Percentiles rank a stretch among this genome's conserved stretches.
These are phyloP conservation scores for Mrakia hoshinonis DNA, from an alignment of 768 basidiomycete species.

Conservation along the genomic window DNA sequence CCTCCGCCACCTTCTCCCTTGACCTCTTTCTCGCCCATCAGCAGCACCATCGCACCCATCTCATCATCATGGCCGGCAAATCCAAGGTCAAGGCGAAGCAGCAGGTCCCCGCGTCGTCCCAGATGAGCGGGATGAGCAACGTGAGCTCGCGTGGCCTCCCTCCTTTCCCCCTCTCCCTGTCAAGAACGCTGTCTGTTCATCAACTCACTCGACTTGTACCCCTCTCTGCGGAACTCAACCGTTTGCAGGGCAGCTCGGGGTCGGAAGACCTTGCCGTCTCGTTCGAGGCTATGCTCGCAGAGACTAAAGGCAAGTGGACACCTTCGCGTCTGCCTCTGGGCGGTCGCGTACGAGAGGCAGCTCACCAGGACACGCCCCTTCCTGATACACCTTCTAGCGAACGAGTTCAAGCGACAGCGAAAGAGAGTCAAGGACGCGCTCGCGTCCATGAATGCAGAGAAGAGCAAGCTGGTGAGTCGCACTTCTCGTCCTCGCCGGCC, in stretches of 20 bases:
- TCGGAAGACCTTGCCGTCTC: background rate
- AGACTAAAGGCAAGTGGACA: background rate
- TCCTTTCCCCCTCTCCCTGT: background rate
- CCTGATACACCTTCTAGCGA: background rate
- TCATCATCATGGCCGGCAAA: background rate
- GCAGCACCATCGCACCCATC: background rate
- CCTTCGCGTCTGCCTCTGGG: background rate
- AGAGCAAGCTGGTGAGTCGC: background rate
- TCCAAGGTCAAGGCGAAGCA: background rate
- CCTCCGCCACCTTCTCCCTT: too few relatives aligned
- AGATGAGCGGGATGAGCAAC: background rate
- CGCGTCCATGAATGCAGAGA: background rate
- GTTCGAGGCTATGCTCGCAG: constrained; percentile 1
- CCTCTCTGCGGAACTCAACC: background rate
- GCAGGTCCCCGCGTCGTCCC: too few relatives aligned
- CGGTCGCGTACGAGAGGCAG: background rate
- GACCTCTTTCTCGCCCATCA: background rate
- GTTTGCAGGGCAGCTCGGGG: background rate
- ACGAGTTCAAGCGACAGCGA: background rate
- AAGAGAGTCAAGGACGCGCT: constrained; percentile 11
- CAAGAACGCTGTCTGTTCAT: background rate
- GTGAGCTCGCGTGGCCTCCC: background rate
- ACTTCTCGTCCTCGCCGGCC: too few relatives aligned
- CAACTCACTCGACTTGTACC: background rate
- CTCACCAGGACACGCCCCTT: background rate